Conservation (phyloP, 2,329 filamentous ascomycete genomes). For the Huntiella bhutanensis region DNA sequence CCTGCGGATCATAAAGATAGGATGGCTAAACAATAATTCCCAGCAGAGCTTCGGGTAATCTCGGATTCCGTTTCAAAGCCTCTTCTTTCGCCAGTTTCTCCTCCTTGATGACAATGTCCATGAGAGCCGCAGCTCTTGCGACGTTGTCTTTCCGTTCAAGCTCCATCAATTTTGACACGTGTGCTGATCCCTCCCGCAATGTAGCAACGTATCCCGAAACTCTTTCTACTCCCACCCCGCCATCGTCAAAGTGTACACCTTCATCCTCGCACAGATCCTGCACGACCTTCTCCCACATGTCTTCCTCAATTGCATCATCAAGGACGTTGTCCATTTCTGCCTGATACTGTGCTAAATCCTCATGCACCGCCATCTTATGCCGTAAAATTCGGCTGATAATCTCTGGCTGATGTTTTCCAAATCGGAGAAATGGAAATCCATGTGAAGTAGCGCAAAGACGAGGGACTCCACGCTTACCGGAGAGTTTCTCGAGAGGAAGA, state of each 20-base stretch:
- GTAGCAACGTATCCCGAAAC: constrained; percentile 1
- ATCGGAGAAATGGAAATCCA: constrained; percentile 44
- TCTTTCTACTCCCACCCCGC: neutral
- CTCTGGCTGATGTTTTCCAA: constrained; percentile 44
- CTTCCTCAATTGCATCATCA: constrained; percentile 21
- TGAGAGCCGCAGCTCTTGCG: constrained; percentile 23
- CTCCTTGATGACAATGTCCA: constrained; percentile 24
- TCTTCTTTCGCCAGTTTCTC: constrained; percentile 18
- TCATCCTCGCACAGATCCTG: constrained; percentile 13
- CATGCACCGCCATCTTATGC: constrained; percentile 26
- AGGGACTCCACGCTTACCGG: constrained; percentile 35
- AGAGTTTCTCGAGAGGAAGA: constrained; percentile 28
- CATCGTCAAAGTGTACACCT: neutral
- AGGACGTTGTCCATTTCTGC: constrained; percentile 22
- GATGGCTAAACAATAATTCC: too few relatives aligned
- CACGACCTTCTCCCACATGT: constrained; percentile 29
- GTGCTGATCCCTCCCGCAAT: constrained; percentile 23
- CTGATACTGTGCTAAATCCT: constrained; percentile 21
- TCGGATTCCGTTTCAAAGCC: constrained; percentile 11
- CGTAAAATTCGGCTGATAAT: constrained; percentile 39
- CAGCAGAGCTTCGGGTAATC: constrained; percentile 4
- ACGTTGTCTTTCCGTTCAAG: constrained; percentile 21
- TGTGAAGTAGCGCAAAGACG: constrained; percentile 31
- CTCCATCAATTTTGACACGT: constrained; percentile 24
- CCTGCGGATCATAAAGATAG: too few relatives aligned